Evolutionary conservation across 257 asterid genomes (phyloP).

Genomic region (Solanum piurae): DNA sequence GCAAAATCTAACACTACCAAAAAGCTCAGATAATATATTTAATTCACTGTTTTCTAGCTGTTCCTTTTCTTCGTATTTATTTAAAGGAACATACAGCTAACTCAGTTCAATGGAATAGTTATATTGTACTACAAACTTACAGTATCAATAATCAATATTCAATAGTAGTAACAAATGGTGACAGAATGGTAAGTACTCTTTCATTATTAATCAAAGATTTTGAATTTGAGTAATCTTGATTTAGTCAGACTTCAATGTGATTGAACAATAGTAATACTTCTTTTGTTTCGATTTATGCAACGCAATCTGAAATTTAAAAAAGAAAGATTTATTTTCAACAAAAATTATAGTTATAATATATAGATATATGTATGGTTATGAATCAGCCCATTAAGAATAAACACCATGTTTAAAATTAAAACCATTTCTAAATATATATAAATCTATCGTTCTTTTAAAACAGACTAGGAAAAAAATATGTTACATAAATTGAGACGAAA

Average conservation of each 20-base stretch:
- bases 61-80: neutral
- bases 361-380: neutral
- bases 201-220: too few species aligned
- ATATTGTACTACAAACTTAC: neutral
- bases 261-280: neutral
- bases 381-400: neutral
- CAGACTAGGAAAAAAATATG: neutral
- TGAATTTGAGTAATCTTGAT: too few species aligned
- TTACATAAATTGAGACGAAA: neutral
- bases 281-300: neutral
- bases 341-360: too few species aligned
- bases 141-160: neutral
- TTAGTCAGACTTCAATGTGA: too few species aligned
- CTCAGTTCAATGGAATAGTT: neutral
- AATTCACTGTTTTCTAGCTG: neutral
- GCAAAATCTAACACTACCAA: constrained; percentile 24
- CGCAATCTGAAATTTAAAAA: too few species aligned
- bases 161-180: too few species aligned
- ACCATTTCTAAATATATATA: neutral
- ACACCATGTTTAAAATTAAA: neutral
- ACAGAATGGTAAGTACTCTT: too few species aligned
- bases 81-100: neutral
- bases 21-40: constrained; percentile 3
- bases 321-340: too few species aligned
- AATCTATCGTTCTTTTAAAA: neutral